Evolutionary conservation across 345 rosid genomes (phyloP).

Genomic region (Pseudoturritis turrita): DNA sequence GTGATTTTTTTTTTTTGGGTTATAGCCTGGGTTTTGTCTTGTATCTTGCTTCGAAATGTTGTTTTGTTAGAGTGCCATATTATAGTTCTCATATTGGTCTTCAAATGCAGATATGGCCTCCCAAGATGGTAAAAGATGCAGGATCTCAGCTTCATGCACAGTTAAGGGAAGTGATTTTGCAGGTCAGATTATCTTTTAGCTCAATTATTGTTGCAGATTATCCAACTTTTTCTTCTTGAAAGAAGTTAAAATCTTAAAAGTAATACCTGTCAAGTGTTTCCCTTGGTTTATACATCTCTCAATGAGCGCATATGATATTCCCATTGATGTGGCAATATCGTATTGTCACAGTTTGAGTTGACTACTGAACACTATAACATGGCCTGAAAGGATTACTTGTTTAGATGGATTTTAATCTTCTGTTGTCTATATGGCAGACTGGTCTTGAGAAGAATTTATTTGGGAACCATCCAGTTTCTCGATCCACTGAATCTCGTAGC

Average conservation of each 20-base stretch:
- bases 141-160: conserved; percentile 82
- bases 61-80: not conserved
- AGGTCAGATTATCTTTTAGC: conserved; percentile 43
- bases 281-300: not conserved
- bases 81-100: conserved; percentile 11
- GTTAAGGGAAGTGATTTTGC: conserved; percentile 80
- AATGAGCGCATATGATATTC: not conserved
- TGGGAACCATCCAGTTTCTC: conserved; percentile 82
- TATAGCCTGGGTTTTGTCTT: not conserved
- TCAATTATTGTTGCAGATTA: not conserved
- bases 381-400: not conserved
- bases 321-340: not conserved
- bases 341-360: not conserved
- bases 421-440: conserved; percentile 46
- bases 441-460: conserved; percentile 82
- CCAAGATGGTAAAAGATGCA: conserved; percentile 88
- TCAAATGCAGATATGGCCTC: conserved; percentile 91
- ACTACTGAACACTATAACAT: not conserved
- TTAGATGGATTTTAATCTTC: not conserved
- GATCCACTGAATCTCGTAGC: conserved; percentile 45
- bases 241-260: conserved; percentile 1
- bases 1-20: not conserved
- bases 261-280: not conserved
- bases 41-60: conserved; percentile 2
- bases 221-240: conserved; percentile 2